Evolutionary conservation across 192 early-diverging fungal species (phyloP).

Genomic region (Umbelopsis sp.): DNA sequence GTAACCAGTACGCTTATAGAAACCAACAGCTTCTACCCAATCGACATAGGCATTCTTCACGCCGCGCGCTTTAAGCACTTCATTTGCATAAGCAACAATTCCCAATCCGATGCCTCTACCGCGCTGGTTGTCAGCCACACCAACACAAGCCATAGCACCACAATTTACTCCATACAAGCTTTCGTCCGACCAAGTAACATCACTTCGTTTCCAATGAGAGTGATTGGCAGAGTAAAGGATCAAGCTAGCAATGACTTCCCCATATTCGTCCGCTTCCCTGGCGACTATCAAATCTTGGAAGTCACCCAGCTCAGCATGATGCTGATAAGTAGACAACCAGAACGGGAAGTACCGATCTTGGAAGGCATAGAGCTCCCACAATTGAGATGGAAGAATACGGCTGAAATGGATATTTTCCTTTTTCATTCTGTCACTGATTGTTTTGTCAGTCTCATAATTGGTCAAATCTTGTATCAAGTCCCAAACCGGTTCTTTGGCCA

Average conservation of each 20-base stretch:
- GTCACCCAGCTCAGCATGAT: conserved; percentile 39
- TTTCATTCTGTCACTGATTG: conserved; percentile 31
- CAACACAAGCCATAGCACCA: conserved; percentile 47
- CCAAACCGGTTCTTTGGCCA: conserved; percentile 20
- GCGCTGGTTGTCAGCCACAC: conserved; percentile 37
- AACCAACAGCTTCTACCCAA: conserved; percentile 40
- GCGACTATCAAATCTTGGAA: conserved; percentile 41
- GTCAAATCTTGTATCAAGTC: conserved; percentile 35
- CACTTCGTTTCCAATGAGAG: conserved; percentile 32
- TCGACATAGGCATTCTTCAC: conserved; percentile 41
- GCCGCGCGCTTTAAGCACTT: conserved; percentile 31
- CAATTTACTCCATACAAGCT: conserved; percentile 29
- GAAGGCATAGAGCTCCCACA: conserved; percentile 33
- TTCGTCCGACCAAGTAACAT: conserved; percentile 35
- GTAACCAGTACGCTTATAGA: conserved; percentile 35
- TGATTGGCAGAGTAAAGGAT: conserved; percentile 26
- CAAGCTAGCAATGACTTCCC: conserved; percentile 30
- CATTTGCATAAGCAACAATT: conserved; percentile 42
- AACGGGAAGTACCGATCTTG: conserved; percentile 33
- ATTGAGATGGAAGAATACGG: conserved; percentile 18
- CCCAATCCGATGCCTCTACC: conserved; percentile 40
- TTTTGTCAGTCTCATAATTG: conserved; percentile 27
- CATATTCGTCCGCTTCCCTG: conserved; percentile 22
- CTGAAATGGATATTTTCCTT: conserved; percentile 38
- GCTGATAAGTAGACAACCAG: conserved; percentile 42